Base-by-base conservation (phyloP, 2,329 filamentous ascomycete genomes). In the Aspergillus sp. region DNA sequence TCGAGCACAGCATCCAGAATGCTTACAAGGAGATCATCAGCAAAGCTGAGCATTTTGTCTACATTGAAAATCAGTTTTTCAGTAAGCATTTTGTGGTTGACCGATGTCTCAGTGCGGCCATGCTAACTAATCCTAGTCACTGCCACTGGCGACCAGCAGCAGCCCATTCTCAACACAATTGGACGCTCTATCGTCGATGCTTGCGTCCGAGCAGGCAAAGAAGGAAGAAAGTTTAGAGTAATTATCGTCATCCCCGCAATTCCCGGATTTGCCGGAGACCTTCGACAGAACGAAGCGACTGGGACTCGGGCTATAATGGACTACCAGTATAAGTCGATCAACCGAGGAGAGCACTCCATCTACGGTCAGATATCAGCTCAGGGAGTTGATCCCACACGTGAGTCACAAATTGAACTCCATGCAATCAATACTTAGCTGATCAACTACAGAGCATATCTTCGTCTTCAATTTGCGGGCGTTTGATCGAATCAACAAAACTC, bases 21-120 rank as follows among this genome's bases (percentile, higher is more conserved):
- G 92, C 92, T 1, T 96, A 96, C 74, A 84, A 80, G 18, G 91
- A 96, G 62, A 78, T 96, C 30, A 98, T 98, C 66, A 81, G 88
- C 50, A 91, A 90, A 51, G 93, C 93, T 0, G 80, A 97, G 74
- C 93, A 98, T 71, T 97, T 86, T 65, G 89, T 99, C 22, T 99
- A 98, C 77, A 96, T 99, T 59, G 95, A 99, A 74, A 98, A 98
- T 68, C 95, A 99, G 68, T 98, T 98, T 79, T 99, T 98, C 81
- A 97, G 84, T 76, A 76, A 66, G 74, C 38, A 67, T 44, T n/a
- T 39, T 34, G 39, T 34, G 6, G 39, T 12, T 13, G 18, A 24
- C 36, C 17, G 24, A 30, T 4, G 15, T 15, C 44, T 48, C 51
- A 48, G 13, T 48, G 22, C 52, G 5, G n/a, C 30, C 26, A 32